These are phyloP conservation scores for Verticillium albo-atrum DNA, from an alignment of 2,329 filamentous ascomycete species.

Conservation along the genomic window DNA sequence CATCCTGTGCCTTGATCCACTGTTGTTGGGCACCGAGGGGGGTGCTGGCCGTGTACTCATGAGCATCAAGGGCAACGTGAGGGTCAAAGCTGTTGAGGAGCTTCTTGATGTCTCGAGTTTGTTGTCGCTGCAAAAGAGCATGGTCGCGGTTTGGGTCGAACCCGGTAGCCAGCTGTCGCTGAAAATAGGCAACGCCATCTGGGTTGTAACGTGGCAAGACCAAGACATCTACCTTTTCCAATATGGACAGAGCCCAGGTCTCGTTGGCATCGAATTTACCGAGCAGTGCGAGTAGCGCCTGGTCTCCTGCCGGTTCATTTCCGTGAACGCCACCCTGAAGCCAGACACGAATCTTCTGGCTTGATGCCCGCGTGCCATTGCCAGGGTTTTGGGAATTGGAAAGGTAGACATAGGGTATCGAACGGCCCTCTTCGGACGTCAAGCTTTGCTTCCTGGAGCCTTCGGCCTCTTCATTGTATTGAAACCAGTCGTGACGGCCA, in stretches of 20 bases:
- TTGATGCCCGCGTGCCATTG: slow-evolving; percentile 4
- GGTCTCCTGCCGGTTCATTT: slow-evolving; percentile 6
- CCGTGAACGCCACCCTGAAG: slow-evolving; percentile 7
- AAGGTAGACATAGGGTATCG: slow-evolving; percentile 1
- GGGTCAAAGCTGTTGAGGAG: slow-evolving; percentile 5
- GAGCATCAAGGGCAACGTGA: slow-evolving; percentile 5
- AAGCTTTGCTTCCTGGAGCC: too few species aligned
- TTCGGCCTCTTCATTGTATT: slow-evolving; percentile 7
- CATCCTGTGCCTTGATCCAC: slow-evolving; percentile 3
- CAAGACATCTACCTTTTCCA: slow-evolving; percentile 4
- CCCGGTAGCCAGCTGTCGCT: slow-evolving; percentile 5
- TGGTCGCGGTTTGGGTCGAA: slow-evolving; percentile 9
- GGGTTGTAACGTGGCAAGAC: slow-evolving; percentile 8
- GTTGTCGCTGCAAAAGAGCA: slow-evolving; percentile 3
- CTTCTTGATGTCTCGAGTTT: slow-evolving; percentile 5
- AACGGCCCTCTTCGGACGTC: slow-evolving; percentile 16
- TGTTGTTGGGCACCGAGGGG: background rate
- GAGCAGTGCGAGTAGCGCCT: slow-evolving; percentile 4
- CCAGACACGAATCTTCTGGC: slow-evolving; percentile 5
- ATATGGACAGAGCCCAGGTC: slow-evolving; percentile 3
- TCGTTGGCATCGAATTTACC: slow-evolving; percentile 5
- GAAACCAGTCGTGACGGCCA: slow-evolving; percentile 16
- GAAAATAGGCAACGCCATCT: slow-evolving; percentile 7
- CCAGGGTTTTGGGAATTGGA: slow-evolving; percentile 10
- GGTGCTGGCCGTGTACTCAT: slow-evolving; percentile 7